Conservation (phyloP, 352 stramenopile genomes). For the Phytophthora citrophthora region DNA sequence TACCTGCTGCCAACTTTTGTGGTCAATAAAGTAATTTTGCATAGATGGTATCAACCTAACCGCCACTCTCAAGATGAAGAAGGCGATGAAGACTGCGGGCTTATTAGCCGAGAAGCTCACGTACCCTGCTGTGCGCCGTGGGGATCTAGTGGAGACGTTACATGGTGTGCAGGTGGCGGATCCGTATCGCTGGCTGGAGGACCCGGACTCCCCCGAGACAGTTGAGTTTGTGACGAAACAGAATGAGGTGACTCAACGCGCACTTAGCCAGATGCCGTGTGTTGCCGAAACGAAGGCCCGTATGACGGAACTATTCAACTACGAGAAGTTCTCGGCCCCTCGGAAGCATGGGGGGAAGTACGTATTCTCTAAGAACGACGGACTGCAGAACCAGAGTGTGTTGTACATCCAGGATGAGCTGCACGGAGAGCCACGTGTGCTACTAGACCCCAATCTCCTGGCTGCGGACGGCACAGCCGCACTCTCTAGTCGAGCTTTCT, state of each 20-base stretch:
- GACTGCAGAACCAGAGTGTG: constrained; percentile 89
- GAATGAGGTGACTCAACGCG: constrained; percentile 71
- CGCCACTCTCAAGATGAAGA: constrained; percentile 34
- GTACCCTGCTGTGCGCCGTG: constrained; percentile 63
- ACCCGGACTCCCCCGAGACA: constrained; percentile 81
- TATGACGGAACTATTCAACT: constrained; percentile 89
- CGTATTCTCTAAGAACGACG: constrained; percentile 88
- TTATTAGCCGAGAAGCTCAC: constrained; percentile 36
- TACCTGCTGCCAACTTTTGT: too few species aligned
- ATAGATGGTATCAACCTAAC: background rate
- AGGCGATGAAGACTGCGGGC: constrained; percentile 34
- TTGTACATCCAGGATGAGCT: constrained; percentile 88
- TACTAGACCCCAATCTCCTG: constrained; percentile 87
- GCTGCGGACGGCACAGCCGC: constrained; percentile 77
- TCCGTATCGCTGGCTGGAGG: constrained; percentile 82
- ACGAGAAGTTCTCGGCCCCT: constrained; percentile 87
- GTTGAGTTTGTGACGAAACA: constrained; percentile 82
- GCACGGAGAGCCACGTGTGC: constrained; percentile 61
- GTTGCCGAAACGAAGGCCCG: constrained; percentile 77
- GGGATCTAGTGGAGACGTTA: constrained; percentile 59
- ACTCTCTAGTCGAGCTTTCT: constrained; percentile 71
- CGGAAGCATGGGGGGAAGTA: constrained; percentile 82
- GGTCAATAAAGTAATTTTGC: too few species aligned
- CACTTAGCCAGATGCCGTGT: constrained; percentile 69
- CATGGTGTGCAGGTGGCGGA: constrained; percentile 65